phyloP scores from a whole-genome alignment of 352 stramenopile species.

The Thraustochytrium striatum region DNA sequence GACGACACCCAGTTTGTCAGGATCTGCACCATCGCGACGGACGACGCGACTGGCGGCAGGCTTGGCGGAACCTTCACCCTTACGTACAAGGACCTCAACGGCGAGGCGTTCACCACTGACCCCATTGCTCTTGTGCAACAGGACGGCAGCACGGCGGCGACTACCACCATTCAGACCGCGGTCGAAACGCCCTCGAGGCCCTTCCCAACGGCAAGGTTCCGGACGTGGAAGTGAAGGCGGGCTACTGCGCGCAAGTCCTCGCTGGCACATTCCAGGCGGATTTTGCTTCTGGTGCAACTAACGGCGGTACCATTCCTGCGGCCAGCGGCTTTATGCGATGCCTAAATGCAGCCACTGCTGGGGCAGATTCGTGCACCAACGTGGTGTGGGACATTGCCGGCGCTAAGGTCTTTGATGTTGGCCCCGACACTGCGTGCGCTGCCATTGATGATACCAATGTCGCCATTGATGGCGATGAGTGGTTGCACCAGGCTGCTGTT shows the following conservation, averaged over 20 bases:
- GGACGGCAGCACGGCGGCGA: constrained; percentile 33
- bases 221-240: constrained; percentile 11
- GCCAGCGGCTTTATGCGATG: neutral
- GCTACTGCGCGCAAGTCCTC: constrained; percentile 25
- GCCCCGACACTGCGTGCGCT: neutral
- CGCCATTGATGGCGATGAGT: neutral
- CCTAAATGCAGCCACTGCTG: too few relatives aligned
- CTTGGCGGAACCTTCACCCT: constrained; percentile 68
- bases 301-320: neutral
- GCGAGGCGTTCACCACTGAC: constrained; percentile 53
- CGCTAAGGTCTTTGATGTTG: too few relatives aligned
- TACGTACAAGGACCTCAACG: constrained; percentile 68
- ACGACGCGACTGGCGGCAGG: neutral
- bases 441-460: neutral
- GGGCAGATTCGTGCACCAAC: too few relatives aligned
- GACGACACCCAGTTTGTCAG: constrained; percentile 71
- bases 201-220: constrained; percentile 53
- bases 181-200: constrained; percentile 60
- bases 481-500: constrained; percentile 3
- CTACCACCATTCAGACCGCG: constrained; percentile 53
- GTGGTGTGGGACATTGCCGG: too few relatives aligned
- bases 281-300: neutral
- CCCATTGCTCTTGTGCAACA: constrained; percentile 2
- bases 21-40: neutral
- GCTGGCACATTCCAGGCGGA: neutral